Base-by-base conservation (phyloP, 202 grass and related monocot genomes). In the Schoenoplectus triqueter region DNA sequence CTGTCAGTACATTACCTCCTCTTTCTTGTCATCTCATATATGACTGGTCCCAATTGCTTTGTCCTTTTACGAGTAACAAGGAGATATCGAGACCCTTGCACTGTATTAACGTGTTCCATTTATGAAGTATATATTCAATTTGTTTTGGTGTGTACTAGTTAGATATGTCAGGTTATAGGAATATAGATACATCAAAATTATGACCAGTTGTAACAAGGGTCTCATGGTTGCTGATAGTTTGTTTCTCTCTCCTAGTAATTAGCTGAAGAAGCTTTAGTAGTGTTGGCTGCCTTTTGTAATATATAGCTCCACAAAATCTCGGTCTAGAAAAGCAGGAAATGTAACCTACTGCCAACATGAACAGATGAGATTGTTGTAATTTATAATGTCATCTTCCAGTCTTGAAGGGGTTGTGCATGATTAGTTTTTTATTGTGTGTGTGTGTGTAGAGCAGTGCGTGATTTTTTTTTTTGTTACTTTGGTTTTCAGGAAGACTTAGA, bases 401-500 rank as follows among this genome's bases (percentile, higher is more conserved):
- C 17, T 42, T 47, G 6, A 41, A 39, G 49, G 14, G 14, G 69
- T 81, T 71, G 20, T 59, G 31, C 50, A 77, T 77, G 21, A 11
- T 80, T 60, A 14, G 8, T 67, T 39, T 75, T 31, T 31, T 31
- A 0, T 31, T 31, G 31, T 31, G 31, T 61, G 15, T 31, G 31
- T 61, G 15, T 76, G 78, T 50, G 1, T 31, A 84, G 11, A 9
- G 51, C 7, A 73, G 46, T 20, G 31, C 48, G 31, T 69, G 39
- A 10, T 80, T 45, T 68, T 56, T 48, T 3, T 8, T 39, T 56
- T 14, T 45, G 10, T 61, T 42, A 79, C 66, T 81, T 40, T 83
- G 63, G 44, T 21, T 45, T 60, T 22, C 89, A 97, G 94, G 89
- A 97, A 60, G 84, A 94, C 63, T 69, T 86, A 81, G 90, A 97